These are phyloP conservation scores for Seminavis robusta DNA, from an alignment of 108 stramenopile species.

Conservation along the genomic window DNA sequence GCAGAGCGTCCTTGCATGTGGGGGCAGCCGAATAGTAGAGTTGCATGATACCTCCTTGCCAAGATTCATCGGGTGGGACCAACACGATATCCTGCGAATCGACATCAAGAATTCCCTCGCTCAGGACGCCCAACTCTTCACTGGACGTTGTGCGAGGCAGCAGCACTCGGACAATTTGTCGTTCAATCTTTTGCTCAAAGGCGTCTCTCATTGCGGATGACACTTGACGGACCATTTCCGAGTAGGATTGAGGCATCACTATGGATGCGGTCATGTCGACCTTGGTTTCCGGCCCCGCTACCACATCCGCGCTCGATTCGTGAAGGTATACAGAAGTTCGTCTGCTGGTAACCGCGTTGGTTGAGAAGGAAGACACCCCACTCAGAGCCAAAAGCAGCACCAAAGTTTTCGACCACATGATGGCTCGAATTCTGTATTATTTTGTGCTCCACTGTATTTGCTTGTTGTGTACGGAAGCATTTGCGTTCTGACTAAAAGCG, in stretches of 20 bases:
- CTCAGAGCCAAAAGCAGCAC: too few species aligned
- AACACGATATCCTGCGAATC: conserved; percentile 27
- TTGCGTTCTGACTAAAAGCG: too few species aligned
- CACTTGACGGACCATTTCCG: conserved; percentile 72
- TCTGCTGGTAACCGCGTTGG: too few species aligned
- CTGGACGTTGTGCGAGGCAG: conserved; percentile 59
- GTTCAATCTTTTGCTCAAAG: conserved; percentile 33
- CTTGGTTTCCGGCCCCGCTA: too few species aligned
- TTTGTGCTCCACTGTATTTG: too few species aligned
- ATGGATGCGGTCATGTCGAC: too few species aligned
- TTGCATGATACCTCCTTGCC: conserved; percentile 94
- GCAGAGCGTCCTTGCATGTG: conserved; percentile 53
- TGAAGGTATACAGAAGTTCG: too few species aligned
- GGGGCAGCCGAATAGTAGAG: conserved; percentile 73
- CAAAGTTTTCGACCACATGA: too few species aligned
- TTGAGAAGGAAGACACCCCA: too few species aligned
- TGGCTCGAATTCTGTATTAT: too few species aligned
- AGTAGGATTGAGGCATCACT: conserved; percentile 62
- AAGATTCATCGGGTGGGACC: conserved; percentile 82
- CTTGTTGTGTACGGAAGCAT: too few species aligned
- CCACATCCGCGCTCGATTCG: too few species aligned
- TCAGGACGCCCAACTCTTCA: conserved; percentile 57
- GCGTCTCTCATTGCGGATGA: conserved; percentile 69
- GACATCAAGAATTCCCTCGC: conserved; percentile 45
- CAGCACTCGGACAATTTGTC: conserved; percentile 75